Evolutionary conservation across 179 eudicot genomes (phyloP), one percentile per base, ranked within the genome.

Genomic region (Silene vulgaris): DNA sequence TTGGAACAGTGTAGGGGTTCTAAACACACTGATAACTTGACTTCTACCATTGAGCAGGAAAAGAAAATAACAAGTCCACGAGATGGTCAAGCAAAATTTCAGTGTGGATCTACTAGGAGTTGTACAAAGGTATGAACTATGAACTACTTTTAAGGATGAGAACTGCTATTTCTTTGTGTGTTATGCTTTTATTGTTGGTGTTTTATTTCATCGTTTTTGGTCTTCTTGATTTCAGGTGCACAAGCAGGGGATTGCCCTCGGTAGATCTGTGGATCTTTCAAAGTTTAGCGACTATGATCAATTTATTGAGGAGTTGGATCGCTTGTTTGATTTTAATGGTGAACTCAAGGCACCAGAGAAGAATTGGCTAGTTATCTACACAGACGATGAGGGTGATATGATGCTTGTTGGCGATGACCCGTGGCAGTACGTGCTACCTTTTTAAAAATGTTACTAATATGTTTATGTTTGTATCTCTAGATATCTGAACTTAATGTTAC

Each of bases 401-500:
- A 95, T 95, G 99, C 92, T 95, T 57, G 97, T 92, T 75, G 99
- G 99, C 76, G 99, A 95, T 77, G 99, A 95, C 79, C 99, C 99
- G 3, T 95, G 99, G 99, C 88, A 81, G 99, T 95, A 88, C 74
- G 96, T 72, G 74, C 63, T 67, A 43, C 54, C 20, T 63, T 21
- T 59, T 26, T 12, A n/a, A 26, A 62, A 21, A 13, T 61, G 35
- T 28, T 57, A 5, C 48, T 40, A 52, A 71, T 30, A 2, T 76
- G n/a, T 20, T 16, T 26, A 3, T 7, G 3, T 20, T n/a, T 59
- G 2, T 67, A 67, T 67, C n/a, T 37, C 17, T 35, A 16, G 5
- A 29, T 35, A 19, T 23, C 35, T 20, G 0, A 70, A 48, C 3
- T 45, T 20, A 35, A 5, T 21, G 12, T 21, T 69, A 0, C 11